These are phyloP conservation scores for Favolaschia claudopus DNA, from an alignment of 768 basidiomycete species.

Conservation along the genomic window DNA sequence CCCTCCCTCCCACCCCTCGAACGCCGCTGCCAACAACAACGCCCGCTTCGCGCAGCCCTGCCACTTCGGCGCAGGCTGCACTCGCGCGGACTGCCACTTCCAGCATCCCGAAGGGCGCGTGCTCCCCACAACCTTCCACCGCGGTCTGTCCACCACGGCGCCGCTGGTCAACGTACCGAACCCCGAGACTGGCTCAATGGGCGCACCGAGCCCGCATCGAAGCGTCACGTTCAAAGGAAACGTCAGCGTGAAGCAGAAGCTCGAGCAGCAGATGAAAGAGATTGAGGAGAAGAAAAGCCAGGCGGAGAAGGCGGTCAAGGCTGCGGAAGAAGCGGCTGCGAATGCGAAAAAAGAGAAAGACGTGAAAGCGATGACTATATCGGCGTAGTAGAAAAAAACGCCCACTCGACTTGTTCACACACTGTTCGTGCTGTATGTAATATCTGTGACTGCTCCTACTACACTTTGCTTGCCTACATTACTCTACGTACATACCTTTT, in stretches of 20 bases:
- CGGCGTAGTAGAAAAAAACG: constrained; percentile 36
- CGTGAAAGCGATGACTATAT: constrained; percentile 55
- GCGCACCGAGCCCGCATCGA: constrained; percentile 67
- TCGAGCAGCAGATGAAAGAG: constrained; percentile 65
- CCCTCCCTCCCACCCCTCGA: constrained; percentile 44
- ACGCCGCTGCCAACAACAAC: constrained; percentile 27
- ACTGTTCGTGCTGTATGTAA: constrained; percentile 21
- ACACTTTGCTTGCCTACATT: constrained; percentile 10
- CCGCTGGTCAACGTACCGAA: constrained; percentile 68
- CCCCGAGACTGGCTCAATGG: constrained; percentile 74
- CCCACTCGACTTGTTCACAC: neutral
- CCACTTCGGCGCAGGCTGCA: constrained; percentile 87
- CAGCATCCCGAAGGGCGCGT: constrained; percentile 90
- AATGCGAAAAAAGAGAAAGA: constrained; percentile 65
- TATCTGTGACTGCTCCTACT: constrained; percentile 13
- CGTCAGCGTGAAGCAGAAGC: constrained; percentile 52
- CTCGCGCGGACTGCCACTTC: constrained; percentile 86
- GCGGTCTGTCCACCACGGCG: constrained; percentile 68
- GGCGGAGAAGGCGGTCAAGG: constrained; percentile 71
- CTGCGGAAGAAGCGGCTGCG: constrained; percentile 60
- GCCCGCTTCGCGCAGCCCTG: constrained; percentile 64
- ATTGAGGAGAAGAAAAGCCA: constrained; percentile 70
- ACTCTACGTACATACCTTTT: constrained; percentile 5
- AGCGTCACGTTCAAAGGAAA: constrained; percentile 73
- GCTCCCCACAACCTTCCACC: constrained; percentile 81